Evolutionary conservation across 1,139 yeast genomes (phyloP).

Genomic region (Diutina siamensis): DNA sequence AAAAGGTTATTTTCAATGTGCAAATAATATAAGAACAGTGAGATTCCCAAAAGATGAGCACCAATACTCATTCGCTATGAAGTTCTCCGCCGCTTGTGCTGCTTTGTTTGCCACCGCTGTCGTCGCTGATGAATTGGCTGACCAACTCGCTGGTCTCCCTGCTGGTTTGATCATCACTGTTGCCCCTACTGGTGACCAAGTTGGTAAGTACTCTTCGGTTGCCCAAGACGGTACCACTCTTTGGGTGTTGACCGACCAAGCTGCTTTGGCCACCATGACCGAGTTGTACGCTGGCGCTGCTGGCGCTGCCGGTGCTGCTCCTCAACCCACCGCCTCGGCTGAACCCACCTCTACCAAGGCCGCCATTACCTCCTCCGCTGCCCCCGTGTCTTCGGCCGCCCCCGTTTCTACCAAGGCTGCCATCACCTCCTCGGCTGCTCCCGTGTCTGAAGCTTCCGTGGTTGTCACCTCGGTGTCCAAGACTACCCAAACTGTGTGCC

Average conservation of each 20-base stretch:
- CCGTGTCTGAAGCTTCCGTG: neutral
- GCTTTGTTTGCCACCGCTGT: neutral
- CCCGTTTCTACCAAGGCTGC: neutral
- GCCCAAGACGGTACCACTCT: neutral
- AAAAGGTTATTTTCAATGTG: too few relatives aligned
- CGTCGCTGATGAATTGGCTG: neutral
- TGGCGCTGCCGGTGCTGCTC: neutral
- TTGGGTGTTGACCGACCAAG: constrained; percentile 3
- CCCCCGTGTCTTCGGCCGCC: neutral
- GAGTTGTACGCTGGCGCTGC: neutral
- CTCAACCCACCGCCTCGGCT: neutral
- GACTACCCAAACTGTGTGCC: constrained; percentile 1
- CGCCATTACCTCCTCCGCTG: neutral
- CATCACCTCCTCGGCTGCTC: neutral
- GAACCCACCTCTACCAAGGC: neutral
- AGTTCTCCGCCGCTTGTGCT: neutral
- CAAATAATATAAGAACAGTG: neutral
- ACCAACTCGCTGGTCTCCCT: neutral
- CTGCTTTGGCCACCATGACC: neutral
- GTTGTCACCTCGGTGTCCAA: neutral
- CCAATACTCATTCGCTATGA: neutral
- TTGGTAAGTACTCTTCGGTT: neutral
- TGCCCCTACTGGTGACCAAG: neutral
- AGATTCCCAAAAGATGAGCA: neutral
- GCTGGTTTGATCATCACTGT: neutral